phyloP scores from a whole-genome alignment of 371 early-diverging fungal species.

The Batrachochytrium dendrobatidis region DNA sequence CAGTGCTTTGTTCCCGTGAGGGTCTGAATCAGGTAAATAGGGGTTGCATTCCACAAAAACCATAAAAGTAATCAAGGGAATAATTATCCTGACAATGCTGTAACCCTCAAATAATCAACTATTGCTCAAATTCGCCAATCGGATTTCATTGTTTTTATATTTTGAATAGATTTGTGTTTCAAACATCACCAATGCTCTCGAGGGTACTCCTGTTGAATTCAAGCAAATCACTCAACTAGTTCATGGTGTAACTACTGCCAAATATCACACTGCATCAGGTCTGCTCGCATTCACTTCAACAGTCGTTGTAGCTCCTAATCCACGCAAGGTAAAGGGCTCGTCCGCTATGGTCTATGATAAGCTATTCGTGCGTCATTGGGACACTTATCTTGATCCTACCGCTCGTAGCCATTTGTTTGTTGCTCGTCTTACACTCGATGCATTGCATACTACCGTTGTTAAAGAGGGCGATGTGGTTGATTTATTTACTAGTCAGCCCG shows the following conservation, averaged over 20 bases:
- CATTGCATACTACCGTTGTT: conserved; percentile 23
- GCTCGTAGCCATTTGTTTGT: conserved; percentile 55
- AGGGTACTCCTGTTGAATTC: not conserved
- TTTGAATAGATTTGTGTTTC: no score
- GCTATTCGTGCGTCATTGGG: conserved; percentile 71
- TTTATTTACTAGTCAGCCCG: conserved; percentile 37
- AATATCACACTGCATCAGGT: not conserved
- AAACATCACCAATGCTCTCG: not conserved
- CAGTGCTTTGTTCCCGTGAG: not conserved
- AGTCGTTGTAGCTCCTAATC: not conserved
- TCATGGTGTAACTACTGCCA: not conserved
- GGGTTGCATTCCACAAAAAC: no score
- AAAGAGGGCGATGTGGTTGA: conserved; percentile 39
- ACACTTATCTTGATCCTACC: conserved; percentile 29
- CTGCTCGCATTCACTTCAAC: not conserved
- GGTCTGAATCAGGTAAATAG: not conserved
- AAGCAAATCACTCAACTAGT: not conserved
- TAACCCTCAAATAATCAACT: no score
- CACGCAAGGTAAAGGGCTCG: not conserved
- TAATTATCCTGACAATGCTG: no score
- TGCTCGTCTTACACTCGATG: conserved; percentile 31
- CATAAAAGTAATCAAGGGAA: no score
- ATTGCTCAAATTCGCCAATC: no score
- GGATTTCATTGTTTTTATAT: no score
- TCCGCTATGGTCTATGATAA: conserved; percentile 2